Evolutionary conservation across 2,329 filamentous ascomycete genomes (phyloP).

Genomic region (Nothomitra cinnamomea): DNA sequence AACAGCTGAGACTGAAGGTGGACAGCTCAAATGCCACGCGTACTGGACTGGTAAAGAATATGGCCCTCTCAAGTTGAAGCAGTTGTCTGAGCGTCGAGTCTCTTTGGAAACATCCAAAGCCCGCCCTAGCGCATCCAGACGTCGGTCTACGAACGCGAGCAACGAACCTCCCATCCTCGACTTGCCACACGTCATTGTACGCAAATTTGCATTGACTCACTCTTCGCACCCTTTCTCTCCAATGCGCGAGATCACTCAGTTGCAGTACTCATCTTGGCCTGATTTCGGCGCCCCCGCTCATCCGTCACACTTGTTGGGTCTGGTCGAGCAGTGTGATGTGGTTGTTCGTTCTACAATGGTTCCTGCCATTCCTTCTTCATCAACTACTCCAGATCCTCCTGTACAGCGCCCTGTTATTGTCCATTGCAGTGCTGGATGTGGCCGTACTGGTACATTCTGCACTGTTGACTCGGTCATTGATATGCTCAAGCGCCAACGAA

Average conservation of each 20-base stretch:
- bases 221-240: slow-evolving; percentile 61
- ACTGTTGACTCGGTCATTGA: slow-evolving; percentile 92
- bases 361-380: neutral
- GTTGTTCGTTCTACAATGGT: slow-evolving; percentile 29
- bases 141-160: slow-evolving; percentile 7
- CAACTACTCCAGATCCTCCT: slow-evolving; percentile 17
- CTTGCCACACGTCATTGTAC: slow-evolving; percentile 59
- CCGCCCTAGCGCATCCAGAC: slow-evolving; percentile 6
- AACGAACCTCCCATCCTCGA: slow-evolving; percentile 27
- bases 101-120: slow-evolving; percentile 42
- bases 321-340: slow-evolving; percentile 84
- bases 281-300: slow-evolving; percentile 90
- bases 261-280: slow-evolving; percentile 93
- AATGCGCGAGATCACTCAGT: slow-evolving; percentile 80
- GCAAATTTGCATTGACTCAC: slow-evolving; percentile 75
- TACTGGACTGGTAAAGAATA: slow-evolving; percentile 78
- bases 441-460: slow-evolving; percentile 89
- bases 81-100: slow-evolving; percentile 66
- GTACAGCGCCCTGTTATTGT: slow-evolving; percentile 60
- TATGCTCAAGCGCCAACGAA: slow-evolving; percentile 77
- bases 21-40: slow-evolving; percentile 84
- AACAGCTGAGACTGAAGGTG: slow-evolving; percentile 83
- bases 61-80: slow-evolving; percentile 57
- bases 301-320: slow-evolving; percentile 65
- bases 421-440: slow-evolving; percentile 91